Evolutionary conservation across 768 basidiomycete genomes (phyloP), one percentile per base, ranked within the genome.

Genomic region (Russula brevipes): DNA sequence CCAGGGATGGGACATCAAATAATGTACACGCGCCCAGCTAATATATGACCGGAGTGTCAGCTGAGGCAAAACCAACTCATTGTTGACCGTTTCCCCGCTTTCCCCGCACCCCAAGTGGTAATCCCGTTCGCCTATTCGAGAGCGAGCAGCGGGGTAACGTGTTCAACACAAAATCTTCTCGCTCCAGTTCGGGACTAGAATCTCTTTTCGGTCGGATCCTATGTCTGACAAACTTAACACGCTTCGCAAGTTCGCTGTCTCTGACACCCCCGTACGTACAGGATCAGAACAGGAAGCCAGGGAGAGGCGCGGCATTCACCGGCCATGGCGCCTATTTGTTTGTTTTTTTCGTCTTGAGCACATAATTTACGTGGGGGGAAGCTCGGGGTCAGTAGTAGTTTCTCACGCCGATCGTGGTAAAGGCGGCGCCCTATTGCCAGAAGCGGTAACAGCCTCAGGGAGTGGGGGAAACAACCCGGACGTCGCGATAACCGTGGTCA

Each of bases 21-120:
- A 24, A 39, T 24, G 57, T 57, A 14, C 30, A 30, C 35, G 42
- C 11, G 30, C 24, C 12, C 31, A 36, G 16, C n/a, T 42, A 33
- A 11, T 31, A 30, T 12, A 19, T 39, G 38, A 8, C 24, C 17
- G 33, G 42, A 19, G 30, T 7, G 36, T 33, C 36, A 49, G 46
- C 31, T 46, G 53, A 41, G 30, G 4, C 38, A 38, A 12, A 12
- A 5, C 24, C 24, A 36, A 10, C n/a, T 19, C 17, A 30, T 35
- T 38, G 31, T 19, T 30, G 24, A n/a, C 8, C 36, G 38, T 30
- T 49, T 41, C 41, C 49, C 60, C 59, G 30, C 44, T 0, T 61
- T 54, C 60, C 60, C 60, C 60, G 38, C 60, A 54, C 53, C 38
- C 17, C 30, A 61, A 54, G 52, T 19, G 11, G 59, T 39, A 60